Conservation (phyloP, 129 eudicot genomes). For the Dittrichia graveolens region DNA sequence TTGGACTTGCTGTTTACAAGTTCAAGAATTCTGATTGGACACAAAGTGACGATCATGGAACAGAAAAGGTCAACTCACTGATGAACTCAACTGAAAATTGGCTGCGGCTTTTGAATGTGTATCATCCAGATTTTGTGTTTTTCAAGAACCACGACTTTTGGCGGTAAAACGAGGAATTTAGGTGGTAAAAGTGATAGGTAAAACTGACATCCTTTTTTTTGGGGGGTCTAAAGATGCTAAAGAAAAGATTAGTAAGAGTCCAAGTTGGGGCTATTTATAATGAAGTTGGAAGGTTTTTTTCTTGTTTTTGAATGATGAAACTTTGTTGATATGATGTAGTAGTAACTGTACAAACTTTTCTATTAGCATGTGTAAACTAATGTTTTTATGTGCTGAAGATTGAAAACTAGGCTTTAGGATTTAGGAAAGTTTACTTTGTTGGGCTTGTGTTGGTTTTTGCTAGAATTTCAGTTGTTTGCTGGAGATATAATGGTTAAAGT, state of each 20-base stretch:
- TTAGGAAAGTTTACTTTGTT: too few relatives aligned
- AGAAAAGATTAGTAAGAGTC: constrained; percentile 24
- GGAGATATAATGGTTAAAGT: too few relatives aligned
- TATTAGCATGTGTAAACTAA: constrained; percentile 33
- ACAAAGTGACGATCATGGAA: constrained; percentile 55
- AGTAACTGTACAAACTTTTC: constrained; percentile 30
- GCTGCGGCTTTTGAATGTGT: constrained; percentile 69
- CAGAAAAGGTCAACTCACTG: constrained; percentile 59
- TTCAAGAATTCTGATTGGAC: constrained; percentile 72
- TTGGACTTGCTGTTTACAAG: constrained; percentile 85
- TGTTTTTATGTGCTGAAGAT: constrained; percentile 27
- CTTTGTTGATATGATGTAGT: constrained; percentile 34
- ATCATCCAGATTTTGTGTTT: constrained; percentile 82
- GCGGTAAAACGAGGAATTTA: constrained; percentile 37
- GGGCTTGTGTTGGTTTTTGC: too few relatives aligned
- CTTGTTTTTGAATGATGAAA: constrained; percentile 21
- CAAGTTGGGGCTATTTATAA: constrained; percentile 31
- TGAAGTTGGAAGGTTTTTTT: constrained; percentile 11
- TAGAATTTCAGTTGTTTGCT: too few relatives aligned
- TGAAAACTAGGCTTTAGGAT: constrained; percentile 10
- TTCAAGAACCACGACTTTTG: constrained; percentile 56
- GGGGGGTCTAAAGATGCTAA: constrained; percentile 1
- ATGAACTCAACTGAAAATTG: constrained; percentile 73
- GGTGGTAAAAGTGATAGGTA: constrained; percentile 23
- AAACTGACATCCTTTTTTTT: constrained; percentile 33